Evolutionary conservation across 2,329 filamentous ascomycete species (phyloP).

Genomic region (Fusarium piperis): DNA sequence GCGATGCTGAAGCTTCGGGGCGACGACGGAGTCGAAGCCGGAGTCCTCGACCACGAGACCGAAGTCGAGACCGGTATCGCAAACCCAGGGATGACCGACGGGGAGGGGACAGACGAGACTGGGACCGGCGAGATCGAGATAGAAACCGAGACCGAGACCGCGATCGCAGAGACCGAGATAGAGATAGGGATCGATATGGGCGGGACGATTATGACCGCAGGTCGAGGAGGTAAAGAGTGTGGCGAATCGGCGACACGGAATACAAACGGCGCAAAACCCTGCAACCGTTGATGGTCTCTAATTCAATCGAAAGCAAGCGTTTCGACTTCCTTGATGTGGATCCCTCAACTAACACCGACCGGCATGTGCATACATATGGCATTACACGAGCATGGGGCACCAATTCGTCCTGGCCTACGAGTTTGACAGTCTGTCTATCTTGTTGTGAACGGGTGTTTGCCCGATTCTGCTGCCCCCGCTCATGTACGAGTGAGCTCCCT

Average conservation of each 20-base stretch:
- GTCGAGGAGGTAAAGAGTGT: slow-evolving; percentile 34
- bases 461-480: slow-evolving; percentile 3
- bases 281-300: slow-evolving; percentile 15
- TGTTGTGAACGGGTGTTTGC: neutral
- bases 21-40: slow-evolving; percentile 29
- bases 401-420: slow-evolving; percentile 19
- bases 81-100: slow-evolving; percentile 37
- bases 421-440: slow-evolving; percentile 25
- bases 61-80: slow-evolving; percentile 42
- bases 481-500: slow-evolving; percentile 13
- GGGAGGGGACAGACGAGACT: slow-evolving; percentile 43
- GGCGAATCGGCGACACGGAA: slow-evolving; percentile 20
- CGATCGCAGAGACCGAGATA: slow-evolving; percentile 40
- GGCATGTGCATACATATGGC: slow-evolving; percentile 22
- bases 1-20: slow-evolving; percentile 9
- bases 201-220: slow-evolving; percentile 34
- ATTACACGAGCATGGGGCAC: slow-evolving; percentile 28
- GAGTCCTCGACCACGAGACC: slow-evolving; percentile 30
- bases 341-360: slow-evolving; percentile 27
- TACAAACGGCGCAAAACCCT: slow-evolving; percentile 22
- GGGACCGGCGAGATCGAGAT: slow-evolving; percentile 39
- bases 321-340: slow-evolving; percentile 17
- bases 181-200: slow-evolving; percentile 33
- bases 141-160: slow-evolving; percentile 40
- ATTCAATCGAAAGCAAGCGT: slow-evolving; percentile 24